Evolutionary conservation across 2,329 filamentous ascomycete species (phyloP).

Genomic region (Sporothrix phasma): DNA sequence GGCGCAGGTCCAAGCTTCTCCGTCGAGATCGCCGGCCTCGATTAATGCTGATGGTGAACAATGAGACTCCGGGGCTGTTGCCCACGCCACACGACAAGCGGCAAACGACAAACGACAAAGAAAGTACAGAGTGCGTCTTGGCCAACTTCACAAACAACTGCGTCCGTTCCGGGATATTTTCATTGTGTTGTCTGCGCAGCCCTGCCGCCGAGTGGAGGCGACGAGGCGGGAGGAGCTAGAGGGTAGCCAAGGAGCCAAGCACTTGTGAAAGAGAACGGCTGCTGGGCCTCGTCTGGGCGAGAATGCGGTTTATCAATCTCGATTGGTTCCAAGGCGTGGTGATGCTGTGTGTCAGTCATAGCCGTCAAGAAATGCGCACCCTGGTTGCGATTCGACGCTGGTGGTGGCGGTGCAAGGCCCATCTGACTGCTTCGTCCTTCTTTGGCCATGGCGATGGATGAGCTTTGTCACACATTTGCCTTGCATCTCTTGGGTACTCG

Average conservation of each 20-base stretch:
- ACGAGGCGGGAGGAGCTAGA: background rate
- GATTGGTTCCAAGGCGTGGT: background rate
- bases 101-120: too few species aligned
- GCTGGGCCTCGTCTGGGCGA: background rate
- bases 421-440: background rate
- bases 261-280: too few species aligned
- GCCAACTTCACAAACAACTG: too few species aligned
- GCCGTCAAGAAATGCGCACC: background rate
- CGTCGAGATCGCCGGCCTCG: background rate
- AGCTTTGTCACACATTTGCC: background rate
- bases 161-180: constrained; percentile 1
- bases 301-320: background rate
- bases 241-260: background rate
- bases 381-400: background rate
- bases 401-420: background rate
- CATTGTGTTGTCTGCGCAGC: background rate
- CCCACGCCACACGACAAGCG: background rate
- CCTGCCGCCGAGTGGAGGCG: background rate
- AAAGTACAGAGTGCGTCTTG: too few species aligned
- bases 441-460: background rate
- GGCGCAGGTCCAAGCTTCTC: background rate
- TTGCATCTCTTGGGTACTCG: background rate
- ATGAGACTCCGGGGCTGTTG: constrained; percentile 1
- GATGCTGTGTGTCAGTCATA: background rate
- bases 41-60: constrained; percentile 5